A percentile compares a stretch with the other conserved stretches of the same genome.
These are phyloP conservation scores for Letharia columbiana DNA, from an alignment of 495 filamentous ascomycete genomes.

Conservation along the genomic window DNA sequence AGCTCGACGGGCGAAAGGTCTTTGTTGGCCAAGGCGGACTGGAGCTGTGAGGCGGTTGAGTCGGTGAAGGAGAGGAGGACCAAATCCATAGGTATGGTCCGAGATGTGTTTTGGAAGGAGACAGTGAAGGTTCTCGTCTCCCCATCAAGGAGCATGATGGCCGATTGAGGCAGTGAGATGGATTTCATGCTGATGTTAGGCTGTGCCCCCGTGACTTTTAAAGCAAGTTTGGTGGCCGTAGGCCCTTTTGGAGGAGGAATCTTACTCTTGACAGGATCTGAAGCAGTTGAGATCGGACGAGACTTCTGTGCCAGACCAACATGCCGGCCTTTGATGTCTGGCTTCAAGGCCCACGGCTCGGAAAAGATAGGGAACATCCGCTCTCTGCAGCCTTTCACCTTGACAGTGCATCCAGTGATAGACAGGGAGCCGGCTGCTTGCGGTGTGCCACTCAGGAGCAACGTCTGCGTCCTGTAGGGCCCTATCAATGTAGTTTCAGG, in stretches of 20 bases:
- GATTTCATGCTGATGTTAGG: constrained; percentile 68
- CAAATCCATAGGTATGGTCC: constrained; percentile 65
- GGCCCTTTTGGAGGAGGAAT: constrained; percentile 25
- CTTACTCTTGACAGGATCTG: constrained; percentile 32
- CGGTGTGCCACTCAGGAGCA: constrained; percentile 63
- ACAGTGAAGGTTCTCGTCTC: constrained; percentile 69
- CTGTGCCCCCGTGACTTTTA: constrained; percentile 69
- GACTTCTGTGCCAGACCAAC: constrained; percentile 44
- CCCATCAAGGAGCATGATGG: constrained; percentile 85
- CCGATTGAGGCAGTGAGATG: constrained; percentile 71
- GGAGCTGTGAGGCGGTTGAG: constrained; percentile 69
- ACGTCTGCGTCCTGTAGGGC: constrained; percentile 69
- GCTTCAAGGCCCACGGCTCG: constrained; percentile 62
- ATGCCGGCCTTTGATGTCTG: constrained; percentile 46
- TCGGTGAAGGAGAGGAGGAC: constrained; percentile 82
- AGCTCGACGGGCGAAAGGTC: constrained; percentile 68
- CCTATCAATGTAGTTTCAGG: constrained; percentile 60
- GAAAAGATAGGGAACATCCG: constrained; percentile 76
- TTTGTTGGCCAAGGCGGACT: constrained; percentile 63
- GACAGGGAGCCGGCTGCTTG: constrained; percentile 55
- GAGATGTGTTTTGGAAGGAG: constrained; percentile 70
- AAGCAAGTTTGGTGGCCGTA: constrained; percentile 37
- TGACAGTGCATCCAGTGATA: constrained; percentile 71
- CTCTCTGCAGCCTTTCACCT: constrained; percentile 70
- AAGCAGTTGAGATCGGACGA: constrained; percentile 49